Evolutionary conservation across 768 basidiomycete species (phyloP), one percentile per base, ranked within the genome.

Genomic region (Suillus paluster): DNA sequence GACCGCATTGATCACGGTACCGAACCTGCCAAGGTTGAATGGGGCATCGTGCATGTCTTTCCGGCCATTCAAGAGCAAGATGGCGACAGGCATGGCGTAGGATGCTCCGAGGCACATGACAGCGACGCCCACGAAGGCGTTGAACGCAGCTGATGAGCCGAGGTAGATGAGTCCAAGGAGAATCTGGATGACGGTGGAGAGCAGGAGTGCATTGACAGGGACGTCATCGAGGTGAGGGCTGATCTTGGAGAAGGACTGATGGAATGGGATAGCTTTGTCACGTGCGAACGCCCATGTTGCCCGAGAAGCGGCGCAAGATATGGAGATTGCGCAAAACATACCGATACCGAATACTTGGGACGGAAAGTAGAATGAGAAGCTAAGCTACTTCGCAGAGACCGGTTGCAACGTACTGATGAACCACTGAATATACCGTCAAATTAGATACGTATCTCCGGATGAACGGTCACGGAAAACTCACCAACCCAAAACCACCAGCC

Each of bases 201-300:
- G 80, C 9, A 88, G 67, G 61, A 89, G 81, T 0, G 87, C 86
- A 66, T 87, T 84, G 52, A 88, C 74, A 0, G 88, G 88, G 5
- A 88, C 81, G 65, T 82, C 83, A 38, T 75, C 68, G 11, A 77
- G 61, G 41, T 71, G 65, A 5, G 73, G 70, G 53, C 78, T 78
- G 67, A 89, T 78, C 55, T 74, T 75, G 8, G 81, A 74, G 76
- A 88, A 88, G 60, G 78, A 67, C 15, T 62, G 53, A 39, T 83
- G 79, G 48, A 83, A 80, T 2, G 87, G 89, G 45, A 90, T 84
- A 1, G 85, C 89, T 62, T 81, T 81, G 74, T 90, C 89, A 2
- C 89, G 81, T 0, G 87, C 84, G 70, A 90, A 90, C 45, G 85
- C 85, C 89, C 88, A 90, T 3, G 88, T 89, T 30, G 85, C 84